Evolutionary conservation across 1,284 basidiomycete genomes (phyloP), one percentile per base, ranked within the genome.

Genomic region (Trichosporon ovoides): DNA sequence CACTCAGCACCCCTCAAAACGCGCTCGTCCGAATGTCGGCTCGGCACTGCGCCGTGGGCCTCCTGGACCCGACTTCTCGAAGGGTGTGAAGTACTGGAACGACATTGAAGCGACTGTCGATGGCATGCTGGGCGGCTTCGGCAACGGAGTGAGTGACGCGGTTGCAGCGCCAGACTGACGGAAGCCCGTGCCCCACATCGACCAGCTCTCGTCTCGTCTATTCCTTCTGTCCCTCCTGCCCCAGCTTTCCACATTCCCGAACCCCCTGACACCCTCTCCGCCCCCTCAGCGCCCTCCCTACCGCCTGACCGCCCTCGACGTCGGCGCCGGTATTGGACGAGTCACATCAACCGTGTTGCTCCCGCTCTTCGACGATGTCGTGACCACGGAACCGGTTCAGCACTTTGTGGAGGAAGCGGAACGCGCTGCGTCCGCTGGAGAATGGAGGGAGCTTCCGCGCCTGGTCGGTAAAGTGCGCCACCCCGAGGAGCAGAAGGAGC

Each of bases 281-380:
- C 53, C 64, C 0, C 28, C 43, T 14, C 49, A 64, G 10, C 58
- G 58, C 68, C 62, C 75, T 38, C 52, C 68, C 31, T 71, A 74
- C 56, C 78, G 87, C 53, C 83, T 80, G 35, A 84, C 89, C 34
- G 91, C 88, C 0, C 82, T 97, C 14, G 94, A 97, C 68, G 89
- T 93, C 54, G 93, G 81, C 22, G 76, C 91, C 16, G 93, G 93
- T 3, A 87, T 97, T 52, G 93, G 94, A 9, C 85, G 94, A 55
- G 91, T 95, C 33, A 94, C 91, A 0, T 81, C 84, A 4, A 85
- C 88, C 61, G 88, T 91, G 12, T 83, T 97, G 11, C 82, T 96
- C 6, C 87, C 87, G 66, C 84, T 96, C 52, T 83, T 92, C 61
- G 83, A 86, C 33, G 87, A 91, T 68, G 88, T 96, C 38, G 85